Evolutionary conservation across 106 monocot genomes (phyloP).

Genomic region (Alisma plantagoaquatica): DNA sequence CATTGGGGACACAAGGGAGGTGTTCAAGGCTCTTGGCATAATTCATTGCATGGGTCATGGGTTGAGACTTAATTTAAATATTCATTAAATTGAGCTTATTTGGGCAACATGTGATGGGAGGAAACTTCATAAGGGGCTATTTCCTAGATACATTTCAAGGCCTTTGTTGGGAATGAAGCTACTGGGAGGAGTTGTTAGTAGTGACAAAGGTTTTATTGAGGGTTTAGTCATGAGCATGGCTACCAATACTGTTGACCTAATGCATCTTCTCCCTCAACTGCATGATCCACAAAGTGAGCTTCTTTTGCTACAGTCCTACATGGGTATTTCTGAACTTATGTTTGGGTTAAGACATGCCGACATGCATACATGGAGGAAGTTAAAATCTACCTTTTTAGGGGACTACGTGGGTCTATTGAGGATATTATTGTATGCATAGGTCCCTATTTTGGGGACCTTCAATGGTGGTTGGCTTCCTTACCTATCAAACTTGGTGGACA

Average conservation of each 20-base stretch:
- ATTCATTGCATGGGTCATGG: too few relatives aligned
- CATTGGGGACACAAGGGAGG: too few relatives aligned
- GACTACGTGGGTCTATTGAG: not conserved
- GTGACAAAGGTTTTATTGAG: not conserved
- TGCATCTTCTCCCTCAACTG: not conserved
- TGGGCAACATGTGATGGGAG: too few relatives aligned
- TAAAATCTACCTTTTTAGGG: not conserved
- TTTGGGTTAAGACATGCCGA: not conserved
- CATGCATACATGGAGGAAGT: not conserved
- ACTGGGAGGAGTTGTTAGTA: too few relatives aligned
- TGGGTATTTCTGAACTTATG: not conserved
- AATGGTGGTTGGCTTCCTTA: not conserved
- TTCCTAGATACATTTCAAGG: too few relatives aligned
- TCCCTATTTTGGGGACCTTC: not conserved
- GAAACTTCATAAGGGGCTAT: too few relatives aligned
- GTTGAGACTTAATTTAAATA: too few relatives aligned
- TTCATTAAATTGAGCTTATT: too few relatives aligned
- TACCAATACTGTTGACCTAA: not conserved
- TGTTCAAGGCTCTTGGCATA: too few relatives aligned
- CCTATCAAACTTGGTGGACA: not conserved
- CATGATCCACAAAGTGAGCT: not conserved
- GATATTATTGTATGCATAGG: not conserved
- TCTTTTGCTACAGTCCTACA: not conserved
- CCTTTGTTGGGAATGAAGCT: too few relatives aligned
- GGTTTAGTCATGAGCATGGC: not conserved